Evolutionary conservation across 177 flowering plant genomes (phyloP), one percentile per base, ranked within the genome.

Genomic region (Vitis hybrid): DNA sequence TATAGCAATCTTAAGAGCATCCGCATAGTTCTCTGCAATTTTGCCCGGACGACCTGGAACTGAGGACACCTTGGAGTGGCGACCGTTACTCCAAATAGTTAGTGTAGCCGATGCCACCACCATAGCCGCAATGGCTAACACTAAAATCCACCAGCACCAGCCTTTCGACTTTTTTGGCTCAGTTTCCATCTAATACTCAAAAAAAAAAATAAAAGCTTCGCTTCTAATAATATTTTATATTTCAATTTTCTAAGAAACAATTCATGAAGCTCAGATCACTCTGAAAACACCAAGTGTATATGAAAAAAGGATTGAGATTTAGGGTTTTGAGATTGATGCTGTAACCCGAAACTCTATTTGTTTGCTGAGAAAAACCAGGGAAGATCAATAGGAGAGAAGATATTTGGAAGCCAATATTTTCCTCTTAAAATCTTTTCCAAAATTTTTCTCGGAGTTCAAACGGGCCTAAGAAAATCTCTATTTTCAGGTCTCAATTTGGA

Each of bases 1-100:
- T 73, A 79, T 15, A 13, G 88, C 77, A 9, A 81, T 24, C 52
- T 74, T 54, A 11, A 85, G 77, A 40, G 88, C 84, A 51, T 76
- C 80, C 1, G 81, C 77, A 21, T 85, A 85, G 51, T 81, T 81
- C 49, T 58, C 8, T 2, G 48, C 71, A 48, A 82, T 32, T 46
- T 68, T 62, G 1, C 70, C 71, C 30, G 78, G 76, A 56, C 49
- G 77, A 27, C 66, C 56, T 0, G 72, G 69, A 60, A 54, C 70
- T 15, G 65, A 32, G 32, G 32, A 4, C 18, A 56, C 11, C 46
- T 50, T 52, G 3, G 50, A 55, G 65, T 50, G 72, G 52, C 64
- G 67, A 51, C 66, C 40, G 15, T 68, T 52, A 5, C 17, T 59
- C 40, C 63, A 21, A 15, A 84, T 8, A 7, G 76, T 67, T 66